Evolutionary conservation across 108 stramenopile species (phyloP), one percentile per base, ranked within the genome.

Genomic region (Aurantiochytrium sp.): DNA sequence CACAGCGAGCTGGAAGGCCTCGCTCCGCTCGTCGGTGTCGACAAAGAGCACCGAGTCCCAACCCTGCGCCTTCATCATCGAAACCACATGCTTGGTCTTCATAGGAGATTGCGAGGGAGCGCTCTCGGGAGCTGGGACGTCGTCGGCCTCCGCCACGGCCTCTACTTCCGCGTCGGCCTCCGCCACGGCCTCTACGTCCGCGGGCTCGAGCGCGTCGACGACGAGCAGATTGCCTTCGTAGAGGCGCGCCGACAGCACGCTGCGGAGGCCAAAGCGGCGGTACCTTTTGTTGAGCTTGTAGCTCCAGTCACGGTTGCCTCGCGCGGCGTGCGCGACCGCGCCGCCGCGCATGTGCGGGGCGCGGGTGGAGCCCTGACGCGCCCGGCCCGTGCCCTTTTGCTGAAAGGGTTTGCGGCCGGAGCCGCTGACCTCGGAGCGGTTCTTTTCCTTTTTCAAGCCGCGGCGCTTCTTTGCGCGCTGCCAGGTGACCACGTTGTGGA

Each of bases 341-440:
- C 86, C 86, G 37, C 86, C 86, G 45, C 10, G 22, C 55, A 55
- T 87, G 32, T 59, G 55, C 36, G 86, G 86, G 15, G 55, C 22
- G 34, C 55, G 55, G 17, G 37, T 87, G 55, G 86, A 87, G 12
- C 86, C 86, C 36, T 65, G 86, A 34, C 86, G 86, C 3, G 86
- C 86, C 17, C 41, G 22, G 41, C 86, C 86, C 45, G 86, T 87
- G 24, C 86, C 86, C 86, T 87, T 87, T 48, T 87, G 86, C 55
- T 27, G 24, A 37, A 65, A 87, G 12, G 86, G 86, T 55, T 87
- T 87, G 39, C 86, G 55, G 37, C 31, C 32, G 55, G 36, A 24
- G 36, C 86, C 86, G 39, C 55, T 37, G 37, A 55, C 55, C 41
- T 87, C 86, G 3, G 39, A 21, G 32, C 55, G 36, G 42, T 41